Base-by-base conservation (phyloP, 257 asterid species). In the Nicotiana undulata region DNA sequence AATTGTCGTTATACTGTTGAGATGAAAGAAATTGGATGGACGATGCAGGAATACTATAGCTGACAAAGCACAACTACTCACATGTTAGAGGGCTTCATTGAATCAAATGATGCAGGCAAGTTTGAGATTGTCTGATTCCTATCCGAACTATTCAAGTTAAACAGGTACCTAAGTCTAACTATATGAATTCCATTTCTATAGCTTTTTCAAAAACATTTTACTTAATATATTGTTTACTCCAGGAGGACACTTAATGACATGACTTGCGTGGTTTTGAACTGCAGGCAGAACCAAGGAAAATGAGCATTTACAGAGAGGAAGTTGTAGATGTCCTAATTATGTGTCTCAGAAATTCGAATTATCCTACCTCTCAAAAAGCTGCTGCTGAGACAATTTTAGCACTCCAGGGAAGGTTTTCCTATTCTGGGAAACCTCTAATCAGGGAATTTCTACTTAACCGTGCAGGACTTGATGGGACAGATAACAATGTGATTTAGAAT, bases 241-340 rank as follows among this genome's bases (percentile, higher is more conserved):
- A n/a, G n/a, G n/a, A n/a, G n/a, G n/a, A n/a, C n/a, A n/a, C n/a
- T n/a, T n/a, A 65, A 64, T 52, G 20, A 31, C 16, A 29, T 26
- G 31, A 22, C 65, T 70, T 16, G 24, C 13, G 31, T 6, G 26
- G 22, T 49, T 32, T 52, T 51, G 74, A 44, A 37, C 81, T 83
- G 67, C 83, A 94, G 95, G 94, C 79, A 65, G 98, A 92, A 85
- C 98, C 98, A 17, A 91, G 94, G 86, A 92, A 92, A 87, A 94
- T 92, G 97, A 94, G 98, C 81, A 92, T 94, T 79, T 94, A 91
- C 82, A 68, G 97, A 31, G 98, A 94, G 88, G 98, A 94, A 86
- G 95, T 97, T 15, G 87, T 91, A 11, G 97, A 91, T 86, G 77
- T 85, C 17, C 91, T 94, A 17, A 88, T 94, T 58, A 85, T 93